phyloP scores from a whole-genome alignment of 345 rosid genomes.

The Rubroshorea leprosula region DNA sequence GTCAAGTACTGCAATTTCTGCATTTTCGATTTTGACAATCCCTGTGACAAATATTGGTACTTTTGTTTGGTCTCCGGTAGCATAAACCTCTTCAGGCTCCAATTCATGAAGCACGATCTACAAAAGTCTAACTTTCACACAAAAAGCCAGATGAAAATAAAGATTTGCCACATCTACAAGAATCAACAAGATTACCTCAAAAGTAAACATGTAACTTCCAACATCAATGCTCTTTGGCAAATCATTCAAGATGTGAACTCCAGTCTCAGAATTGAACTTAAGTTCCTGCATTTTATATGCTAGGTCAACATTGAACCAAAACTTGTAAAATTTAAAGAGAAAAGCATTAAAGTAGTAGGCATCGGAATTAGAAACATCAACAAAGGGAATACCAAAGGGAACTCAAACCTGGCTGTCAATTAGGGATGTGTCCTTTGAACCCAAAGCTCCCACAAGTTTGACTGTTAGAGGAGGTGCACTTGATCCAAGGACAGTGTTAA shows the following conservation, averaged over 20 bases:
- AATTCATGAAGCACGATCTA: conserved; percentile 64
- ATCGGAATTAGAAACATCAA: conserved; percentile 5
- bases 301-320: conserved; percentile 8
- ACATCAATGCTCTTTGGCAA: conserved; percentile 62
- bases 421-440: conserved; percentile 44
- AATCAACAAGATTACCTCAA: conserved; percentile 55
- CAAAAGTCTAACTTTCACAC: conserved; percentile 10
- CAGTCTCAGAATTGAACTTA: conserved; percentile 50
- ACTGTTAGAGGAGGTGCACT: conserved; percentile 76
- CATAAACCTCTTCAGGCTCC: conserved; percentile 46
- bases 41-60: conserved; percentile 65
- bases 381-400: background rate
- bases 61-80: conserved; percentile 54
- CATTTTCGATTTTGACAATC: conserved; percentile 50
- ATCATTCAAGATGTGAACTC: conserved; percentile 41
- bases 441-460: conserved; percentile 53
- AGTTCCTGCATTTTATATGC: conserved; percentile 55
- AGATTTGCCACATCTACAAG: background rate
- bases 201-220: conserved; percentile 73
- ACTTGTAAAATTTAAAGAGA: conserved; percentile 7
- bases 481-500: conserved; percentile 79
- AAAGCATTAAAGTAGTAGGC: conserved; percentile 8
- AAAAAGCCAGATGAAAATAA: conserved; percentile 14
- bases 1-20: conserved; percentile 78
- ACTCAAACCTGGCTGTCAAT: conserved; percentile 65